Base-by-base conservation (phyloP, 2,329 filamentous ascomycete species). In the Penicillium janthinellum region DNA sequence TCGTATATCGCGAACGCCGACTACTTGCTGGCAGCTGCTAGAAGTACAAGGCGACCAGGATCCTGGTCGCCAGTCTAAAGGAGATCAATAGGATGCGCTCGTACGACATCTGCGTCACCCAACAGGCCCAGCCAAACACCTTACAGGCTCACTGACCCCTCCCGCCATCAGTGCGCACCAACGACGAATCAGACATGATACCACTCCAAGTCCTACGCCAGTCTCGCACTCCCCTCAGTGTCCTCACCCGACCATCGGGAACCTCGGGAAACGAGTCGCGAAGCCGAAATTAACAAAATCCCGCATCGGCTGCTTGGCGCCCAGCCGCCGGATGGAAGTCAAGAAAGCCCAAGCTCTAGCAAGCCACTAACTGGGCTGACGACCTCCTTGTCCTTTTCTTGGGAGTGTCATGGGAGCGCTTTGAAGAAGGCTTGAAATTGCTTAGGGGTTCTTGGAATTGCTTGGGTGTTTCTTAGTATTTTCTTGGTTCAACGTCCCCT, bases 301-400 rank as follows among this genome's bases (percentile, higher is more conserved):
- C 47, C 47, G 34, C 34, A n/a, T 28, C 37, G 35, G 56, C 39
- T 34, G 20, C 57, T 59, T 56, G 57, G 57, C 57, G 39, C 52
- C 38, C 28, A 59, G 45, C 25, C 34, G 25, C 53, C 34, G 12
- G 37, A 45, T 47, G 41, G 34, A 55, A 55, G 52, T 47, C 31
- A 39, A 48, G 41, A 17, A 48, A 14, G 17, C 20, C 31, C 12
- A 55, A 28, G 41, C 39, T 38, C 34, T 8, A 15, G n/a, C 47
- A 56, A 56, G 53, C 57, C 57, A 56, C 57, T 48, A 31, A 52
- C 25, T 12, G 8, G 41, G 42, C n/a, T 14, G 28, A 4, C 3
- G 3, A 31, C 14, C 47, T 22, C 28, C 47, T 35, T 35, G 28
- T 35, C 47, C 10, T 20, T 35, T 25, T 17, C 28, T 35, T 49